Percentiles rank a stretch among this genome's conserved stretches.
Conservation (phyloP, 768 basidiomycete species). For the Strobilomyces confusus region DNA sequence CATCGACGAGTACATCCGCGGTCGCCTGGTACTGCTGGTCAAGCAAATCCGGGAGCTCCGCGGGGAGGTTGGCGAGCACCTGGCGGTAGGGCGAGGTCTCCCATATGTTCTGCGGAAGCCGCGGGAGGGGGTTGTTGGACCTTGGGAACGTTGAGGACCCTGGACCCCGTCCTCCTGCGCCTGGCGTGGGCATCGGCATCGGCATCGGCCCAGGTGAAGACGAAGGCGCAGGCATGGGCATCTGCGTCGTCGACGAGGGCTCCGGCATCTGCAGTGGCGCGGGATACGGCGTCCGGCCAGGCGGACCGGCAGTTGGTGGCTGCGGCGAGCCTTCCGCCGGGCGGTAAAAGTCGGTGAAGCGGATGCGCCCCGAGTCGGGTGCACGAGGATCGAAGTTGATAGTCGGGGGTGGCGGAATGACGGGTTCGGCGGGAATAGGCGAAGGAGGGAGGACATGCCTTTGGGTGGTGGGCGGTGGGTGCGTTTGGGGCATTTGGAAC, state of each 20-base stretch:
- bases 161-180: background rate
- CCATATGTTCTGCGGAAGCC: conserved; percentile 59
- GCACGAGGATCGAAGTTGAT: conserved; percentile 5
- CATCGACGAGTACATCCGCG: background rate
- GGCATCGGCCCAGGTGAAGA: background rate
- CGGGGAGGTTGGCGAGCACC: conserved; percentile 47
- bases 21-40: conserved; percentile 3
- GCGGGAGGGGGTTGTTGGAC: conserved; percentile 55
- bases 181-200: conserved; percentile 1
- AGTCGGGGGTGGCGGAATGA: conserved; percentile 23
- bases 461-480: background rate
- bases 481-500: conserved; percentile 20
- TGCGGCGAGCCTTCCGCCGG: too few species aligned
- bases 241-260: background rate
- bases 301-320: conserved; percentile 5
- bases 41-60: conserved; percentile 30
- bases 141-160: background rate
- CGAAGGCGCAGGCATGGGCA: background rate
- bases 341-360: conserved; percentile 30
- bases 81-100: conserved; percentile 52
- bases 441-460: conserved; percentile 16
- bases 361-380: conserved; percentile 17
- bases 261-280: conserved; percentile 4
- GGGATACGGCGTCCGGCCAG: conserved; percentile 12
- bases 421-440: conserved; percentile 8